These are phyloP conservation scores for Trichosporon sp. DNA, from an alignment of 1,284 basidiomycete genomes.

Conservation along the genomic window DNA sequence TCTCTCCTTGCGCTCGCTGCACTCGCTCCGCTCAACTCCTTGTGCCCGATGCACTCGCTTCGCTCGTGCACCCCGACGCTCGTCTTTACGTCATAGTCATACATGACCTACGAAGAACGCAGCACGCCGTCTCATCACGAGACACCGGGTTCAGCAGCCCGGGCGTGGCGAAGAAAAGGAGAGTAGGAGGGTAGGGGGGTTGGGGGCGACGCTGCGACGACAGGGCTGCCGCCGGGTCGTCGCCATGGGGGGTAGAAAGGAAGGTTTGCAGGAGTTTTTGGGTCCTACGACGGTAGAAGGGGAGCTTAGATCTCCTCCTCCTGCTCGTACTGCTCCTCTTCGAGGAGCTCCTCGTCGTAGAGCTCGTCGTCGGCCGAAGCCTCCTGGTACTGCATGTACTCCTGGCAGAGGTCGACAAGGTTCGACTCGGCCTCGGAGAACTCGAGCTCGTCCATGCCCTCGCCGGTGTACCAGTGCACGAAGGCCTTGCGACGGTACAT, in stretches of 20 bases:
- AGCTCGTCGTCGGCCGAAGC: slow-evolving; percentile 62
- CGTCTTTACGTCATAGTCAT: slow-evolving; percentile 7
- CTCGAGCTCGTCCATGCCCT: slow-evolving; percentile 99
- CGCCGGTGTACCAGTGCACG: slow-evolving; percentile 92
- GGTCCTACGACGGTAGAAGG: slow-evolving; percentile 40
- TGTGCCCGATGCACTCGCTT: too few species aligned
- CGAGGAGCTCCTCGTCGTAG: slow-evolving; percentile 56
- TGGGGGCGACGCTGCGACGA: slow-evolving; percentile 29
- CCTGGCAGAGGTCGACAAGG: slow-evolving; percentile 91
- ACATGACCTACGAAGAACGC: slow-evolving; percentile 32
- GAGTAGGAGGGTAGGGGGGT: slow-evolving; percentile 10
- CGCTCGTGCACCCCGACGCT: too few species aligned
- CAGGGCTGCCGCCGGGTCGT: slow-evolving; percentile 33
- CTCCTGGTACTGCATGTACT: slow-evolving; percentile 97
- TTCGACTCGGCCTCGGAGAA: slow-evolving; percentile 89
- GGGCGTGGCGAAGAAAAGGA: slow-evolving; percentile 22
- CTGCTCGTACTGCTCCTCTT: slow-evolving; percentile 46
- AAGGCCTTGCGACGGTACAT: slow-evolving; percentile 99
- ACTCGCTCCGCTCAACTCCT: too few species aligned
- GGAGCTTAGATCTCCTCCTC: slow-evolving; percentile 47
- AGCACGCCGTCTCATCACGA: slow-evolving; percentile 55
- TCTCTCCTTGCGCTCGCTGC: too few species aligned
- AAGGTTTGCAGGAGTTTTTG: slow-evolving; percentile 20
- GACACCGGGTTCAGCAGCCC: slow-evolving; percentile 48
- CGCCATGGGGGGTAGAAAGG: slow-evolving; percentile 21